These are phyloP conservation scores for Candida nitratophila DNA, from an alignment of 805 yeast genomes.

Conservation along the genomic window DNA sequence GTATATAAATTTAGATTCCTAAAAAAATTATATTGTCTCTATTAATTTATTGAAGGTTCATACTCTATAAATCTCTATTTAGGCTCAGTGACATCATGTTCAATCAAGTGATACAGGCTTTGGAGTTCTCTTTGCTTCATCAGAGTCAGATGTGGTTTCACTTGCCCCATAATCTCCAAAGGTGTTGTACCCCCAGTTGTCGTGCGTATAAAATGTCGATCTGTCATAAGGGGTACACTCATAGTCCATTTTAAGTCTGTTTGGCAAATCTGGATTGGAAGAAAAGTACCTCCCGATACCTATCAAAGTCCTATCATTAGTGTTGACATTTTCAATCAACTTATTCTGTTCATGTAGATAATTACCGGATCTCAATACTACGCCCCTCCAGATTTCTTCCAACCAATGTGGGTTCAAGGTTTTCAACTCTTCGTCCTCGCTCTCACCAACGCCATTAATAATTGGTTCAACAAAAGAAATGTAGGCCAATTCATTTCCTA, in stretches of 20 bases:
- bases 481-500: constrained; percentile 28
- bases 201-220: constrained; percentile 27
- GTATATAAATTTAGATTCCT: too few species aligned
- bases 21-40: too few species aligned
- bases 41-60: too few species aligned
- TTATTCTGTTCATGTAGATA: background rate
- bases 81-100: too few species aligned
- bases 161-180: constrained; percentile 16
- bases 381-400: constrained; percentile 30
- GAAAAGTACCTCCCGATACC: constrained; percentile 27
- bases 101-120: background rate
- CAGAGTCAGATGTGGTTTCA: background rate
- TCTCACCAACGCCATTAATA: constrained; percentile 30
- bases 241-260: constrained; percentile 24
- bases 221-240: constrained; percentile 29
- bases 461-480: constrained; percentile 30
- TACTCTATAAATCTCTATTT: too few species aligned
- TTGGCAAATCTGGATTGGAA: constrained; percentile 32
- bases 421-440: constrained; percentile 1
- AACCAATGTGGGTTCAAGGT: constrained; percentile 26
- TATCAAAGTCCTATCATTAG: constrained; percentile 27
- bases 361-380: constrained; percentile 19
- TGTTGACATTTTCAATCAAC: background rate
- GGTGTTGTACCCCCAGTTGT: constrained; percentile 28
- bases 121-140: background rate